phyloP scores from a whole-genome alignment of 805 yeast species.

The Brettanomyces bruxellensis region DNA sequence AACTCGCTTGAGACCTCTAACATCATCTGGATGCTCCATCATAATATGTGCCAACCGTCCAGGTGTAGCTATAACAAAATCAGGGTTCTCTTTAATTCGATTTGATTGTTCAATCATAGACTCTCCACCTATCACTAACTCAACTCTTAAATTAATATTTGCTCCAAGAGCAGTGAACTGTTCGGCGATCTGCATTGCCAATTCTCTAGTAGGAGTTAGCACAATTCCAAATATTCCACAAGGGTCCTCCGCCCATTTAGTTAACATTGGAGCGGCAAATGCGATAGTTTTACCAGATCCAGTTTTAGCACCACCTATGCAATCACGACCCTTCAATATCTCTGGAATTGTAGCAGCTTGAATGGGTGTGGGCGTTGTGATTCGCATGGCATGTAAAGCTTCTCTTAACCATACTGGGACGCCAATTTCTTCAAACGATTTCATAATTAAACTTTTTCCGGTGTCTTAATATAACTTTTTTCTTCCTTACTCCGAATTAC shows the following conservation, averaged over 20 bases:
- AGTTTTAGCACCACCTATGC: conserved; percentile 97
- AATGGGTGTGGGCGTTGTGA: conserved; percentile 75
- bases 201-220: conserved; percentile 86
- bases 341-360: conserved; percentile 86
- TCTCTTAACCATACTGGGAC: conserved; percentile 83
- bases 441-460: background rate
- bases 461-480: no score
- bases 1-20: conserved; percentile 67
- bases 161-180: conserved; percentile 93
- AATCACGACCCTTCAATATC: conserved; percentile 74
- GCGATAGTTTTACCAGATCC: conserved; percentile 98
- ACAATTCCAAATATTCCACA: conserved; percentile 84
- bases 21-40: conserved; percentile 82
- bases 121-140: conserved; percentile 89
- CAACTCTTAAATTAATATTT: conserved; percentile 72
- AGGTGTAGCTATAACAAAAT: conserved; percentile 93
- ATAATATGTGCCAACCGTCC: conserved; percentile 89
- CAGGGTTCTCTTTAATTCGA: conserved; percentile 75
- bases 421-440: conserved; percentile 41
- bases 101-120: conserved; percentile 86
- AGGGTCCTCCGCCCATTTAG: conserved; percentile 94
- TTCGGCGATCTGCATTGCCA: conserved; percentile 95
- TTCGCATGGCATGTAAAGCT: conserved; percentile 72
- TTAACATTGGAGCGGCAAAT: conserved; percentile 94
- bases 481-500: no score